Conservation (phyloP, 1,284 basidiomycete genomes). For the Ceratobasidium sp. region DNA sequence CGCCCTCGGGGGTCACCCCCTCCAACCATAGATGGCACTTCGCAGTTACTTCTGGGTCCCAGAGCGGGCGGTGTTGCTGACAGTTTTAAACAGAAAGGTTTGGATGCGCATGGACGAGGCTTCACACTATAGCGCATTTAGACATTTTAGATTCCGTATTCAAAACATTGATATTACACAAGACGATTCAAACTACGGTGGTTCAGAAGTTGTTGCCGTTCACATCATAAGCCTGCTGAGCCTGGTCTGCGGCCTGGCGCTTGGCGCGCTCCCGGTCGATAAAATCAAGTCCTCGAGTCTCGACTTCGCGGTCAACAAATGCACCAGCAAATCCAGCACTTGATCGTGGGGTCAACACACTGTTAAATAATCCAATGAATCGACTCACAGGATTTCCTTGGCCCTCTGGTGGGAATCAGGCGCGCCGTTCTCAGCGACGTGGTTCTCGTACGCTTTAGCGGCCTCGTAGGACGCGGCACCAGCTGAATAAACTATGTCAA, state of each 20-base stretch:
- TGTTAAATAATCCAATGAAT: neutral
- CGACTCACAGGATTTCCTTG: constrained; percentile 54
- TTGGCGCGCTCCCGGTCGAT: constrained; percentile 55
- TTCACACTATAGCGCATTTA: too few relatives aligned
- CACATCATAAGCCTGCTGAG: too few relatives aligned
- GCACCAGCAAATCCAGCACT: constrained; percentile 53
- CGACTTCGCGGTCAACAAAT: constrained; percentile 53
- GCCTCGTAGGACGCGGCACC: constrained; percentile 52
- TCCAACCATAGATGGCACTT: too few relatives aligned
- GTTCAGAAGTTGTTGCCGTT: too few relatives aligned
- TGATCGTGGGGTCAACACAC: neutral
- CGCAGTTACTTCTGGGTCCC: too few relatives aligned
- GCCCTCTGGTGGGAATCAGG: constrained; percentile 51
- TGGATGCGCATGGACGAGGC: too few relatives aligned
- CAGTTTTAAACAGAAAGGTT: too few relatives aligned
- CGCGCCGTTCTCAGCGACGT: constrained; percentile 52
- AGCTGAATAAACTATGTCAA: constrained; percentile 49
- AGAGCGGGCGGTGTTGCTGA: too few relatives aligned
- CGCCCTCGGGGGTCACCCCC: neutral
- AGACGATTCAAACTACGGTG: neutral
- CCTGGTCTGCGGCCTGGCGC: too few relatives aligned
- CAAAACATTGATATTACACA: too few relatives aligned
- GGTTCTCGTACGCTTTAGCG: constrained; percentile 56
- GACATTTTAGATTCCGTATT: too few relatives aligned
- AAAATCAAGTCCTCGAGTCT: constrained; percentile 50